Conservation (phyloP, 2,329 filamentous ascomycete species). For the Fusarium algeriense region DNA sequence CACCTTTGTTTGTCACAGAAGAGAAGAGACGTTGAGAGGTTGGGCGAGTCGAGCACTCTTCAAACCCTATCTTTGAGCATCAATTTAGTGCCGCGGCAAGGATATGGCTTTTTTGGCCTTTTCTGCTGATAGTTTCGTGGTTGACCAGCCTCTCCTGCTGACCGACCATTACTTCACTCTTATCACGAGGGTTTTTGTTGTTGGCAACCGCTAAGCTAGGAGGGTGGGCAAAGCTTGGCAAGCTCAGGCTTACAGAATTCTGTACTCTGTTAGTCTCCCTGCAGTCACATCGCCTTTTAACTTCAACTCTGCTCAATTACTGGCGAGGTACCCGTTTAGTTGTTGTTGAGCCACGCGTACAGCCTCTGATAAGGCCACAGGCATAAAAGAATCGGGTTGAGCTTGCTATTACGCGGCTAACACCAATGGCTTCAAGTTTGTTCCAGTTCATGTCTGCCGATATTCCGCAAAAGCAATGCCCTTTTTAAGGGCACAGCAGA, state of each 20-base stretch:
- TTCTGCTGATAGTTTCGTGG: not conserved
- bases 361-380: not conserved
- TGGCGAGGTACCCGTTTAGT: not conserved
- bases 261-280: slow-evolving; percentile 13
- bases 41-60: slow-evolving; percentile 2
- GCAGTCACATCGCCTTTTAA: slow-evolving; percentile 9
- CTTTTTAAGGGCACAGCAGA: not conserved
- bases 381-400: not conserved
- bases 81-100: not conserved
- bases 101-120: not conserved
- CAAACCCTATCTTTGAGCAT: slow-evolving; percentile 5
- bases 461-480: not conserved
- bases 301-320: not conserved
- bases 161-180: not conserved
- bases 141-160: slow-evolving; percentile 1
- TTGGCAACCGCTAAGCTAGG: not conserved
- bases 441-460: slow-evolving; percentile 3
- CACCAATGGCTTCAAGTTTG: slow-evolving; percentile 1
- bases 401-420: not conserved
- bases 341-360: slow-evolving; percentile 18
- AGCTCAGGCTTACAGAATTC: not conserved
- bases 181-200: not conserved
- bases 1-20: not conserved
- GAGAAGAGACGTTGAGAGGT: not conserved
- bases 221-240: not conserved